phyloP scores from a whole-genome alignment of 148 eudicot genomes.

The Heliosperma pusillum region DNA sequence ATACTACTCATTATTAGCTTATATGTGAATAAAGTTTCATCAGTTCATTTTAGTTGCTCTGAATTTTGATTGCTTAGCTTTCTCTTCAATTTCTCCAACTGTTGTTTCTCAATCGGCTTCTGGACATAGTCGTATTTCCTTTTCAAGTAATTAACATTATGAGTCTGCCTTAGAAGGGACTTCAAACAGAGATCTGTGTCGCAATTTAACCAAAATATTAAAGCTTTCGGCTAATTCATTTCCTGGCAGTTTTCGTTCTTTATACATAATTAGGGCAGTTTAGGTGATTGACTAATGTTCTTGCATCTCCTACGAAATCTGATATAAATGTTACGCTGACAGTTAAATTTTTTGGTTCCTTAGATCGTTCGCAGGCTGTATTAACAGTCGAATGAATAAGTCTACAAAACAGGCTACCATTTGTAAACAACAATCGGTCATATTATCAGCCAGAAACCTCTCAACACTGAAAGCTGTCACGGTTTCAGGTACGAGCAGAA shows the following conservation, averaged over 20 bases:
- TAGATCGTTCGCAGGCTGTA: slow-evolving; percentile 17
- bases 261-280: slow-evolving; percentile 46
- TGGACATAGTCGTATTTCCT: slow-evolving; percentile 34
- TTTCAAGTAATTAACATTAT: slow-evolving; percentile 15
- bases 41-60: too few relatives aligned
- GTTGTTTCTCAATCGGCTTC: too few relatives aligned
- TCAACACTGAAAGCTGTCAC: slow-evolving; percentile 27
- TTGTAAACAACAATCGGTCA: slow-evolving; percentile 33
- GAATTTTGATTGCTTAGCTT: too few relatives aligned
- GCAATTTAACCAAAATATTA: too few relatives aligned
- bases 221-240: too few relatives aligned
- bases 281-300: slow-evolving; percentile 24
- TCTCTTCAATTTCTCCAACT: too few relatives aligned
- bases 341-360: slow-evolving; percentile 7
- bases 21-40: too few relatives aligned
- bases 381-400: slow-evolving; percentile 34
- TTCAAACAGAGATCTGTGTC: slow-evolving; percentile 6
- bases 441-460: slow-evolving; percentile 27
- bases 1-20: too few relatives aligned
- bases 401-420: slow-evolving; percentile 40
- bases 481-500: slow-evolving; percentile 30
- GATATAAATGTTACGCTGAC: slow-evolving; percentile 27
- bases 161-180: slow-evolving; percentile 20
- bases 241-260: slow-evolving; percentile 23
- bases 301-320: slow-evolving; percentile 30